Percentiles rank a stretch among this genome's conserved stretches.
Evolutionary conservation across 169 alveolate genomes (phyloP).

Genomic region (Plasmodium billcollinsi): DNA sequence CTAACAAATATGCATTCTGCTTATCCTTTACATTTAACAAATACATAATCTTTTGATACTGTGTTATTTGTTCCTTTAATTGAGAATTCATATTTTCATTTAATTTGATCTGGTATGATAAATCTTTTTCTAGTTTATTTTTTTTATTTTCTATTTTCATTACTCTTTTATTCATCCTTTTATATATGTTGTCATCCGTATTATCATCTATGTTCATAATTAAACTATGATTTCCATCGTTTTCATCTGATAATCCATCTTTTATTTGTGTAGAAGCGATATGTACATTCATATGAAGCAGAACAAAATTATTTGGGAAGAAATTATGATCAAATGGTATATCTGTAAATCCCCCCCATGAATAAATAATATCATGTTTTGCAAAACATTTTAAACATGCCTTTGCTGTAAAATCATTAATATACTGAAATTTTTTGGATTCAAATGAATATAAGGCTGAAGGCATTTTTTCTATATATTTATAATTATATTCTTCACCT

Average conservation of each 20-base stretch:
- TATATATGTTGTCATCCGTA: constrained; percentile 41
- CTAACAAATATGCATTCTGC: constrained; percentile 34
- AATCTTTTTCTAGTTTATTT: constrained; percentile 55
- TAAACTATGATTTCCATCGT: constrained; percentile 43
- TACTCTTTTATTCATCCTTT: constrained; percentile 28
- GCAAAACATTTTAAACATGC: constrained; percentile 69
- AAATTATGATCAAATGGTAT: constrained; percentile 18
- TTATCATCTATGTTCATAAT: constrained; percentile 41
- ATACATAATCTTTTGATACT: constrained; percentile 43
- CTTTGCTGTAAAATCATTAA: constrained; percentile 52
- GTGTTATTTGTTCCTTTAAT: constrained; percentile 37
- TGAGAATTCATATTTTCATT: constrained; percentile 47
- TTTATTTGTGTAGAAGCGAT: constrained; percentile 33
- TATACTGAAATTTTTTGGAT: constrained; percentile 58
- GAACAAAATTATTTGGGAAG: constrained; percentile 42
- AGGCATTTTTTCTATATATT: constrained; percentile 73
- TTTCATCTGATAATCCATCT: constrained; percentile 46
- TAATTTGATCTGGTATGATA: constrained; percentile 44
- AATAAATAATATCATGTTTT: constrained; percentile 43
- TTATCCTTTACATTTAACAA: constrained; percentile 32
- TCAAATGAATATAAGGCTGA: constrained; percentile 76
- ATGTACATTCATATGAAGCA: constrained; percentile 45
- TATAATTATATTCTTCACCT: constrained; percentile 73
- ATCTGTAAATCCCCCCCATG: constrained; percentile 79
- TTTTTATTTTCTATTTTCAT: constrained; percentile 38